These are phyloP conservation scores for Selenicereus undatus DNA, from an alignment of 148 eudicot genomes.

Conservation along the genomic window DNA sequence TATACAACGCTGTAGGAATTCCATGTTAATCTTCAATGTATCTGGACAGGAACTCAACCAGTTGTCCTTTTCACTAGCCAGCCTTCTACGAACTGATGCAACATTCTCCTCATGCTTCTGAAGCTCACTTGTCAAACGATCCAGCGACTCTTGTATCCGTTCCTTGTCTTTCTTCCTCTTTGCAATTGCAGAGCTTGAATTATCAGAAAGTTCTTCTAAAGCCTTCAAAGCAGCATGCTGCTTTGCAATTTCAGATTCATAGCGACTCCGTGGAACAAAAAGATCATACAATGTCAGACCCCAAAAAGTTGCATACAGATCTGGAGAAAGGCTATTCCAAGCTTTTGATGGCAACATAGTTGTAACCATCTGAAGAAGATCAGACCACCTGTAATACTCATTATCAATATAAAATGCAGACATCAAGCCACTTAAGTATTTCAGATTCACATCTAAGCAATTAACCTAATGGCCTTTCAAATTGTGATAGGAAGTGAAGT, in stretches of 20 bases:
- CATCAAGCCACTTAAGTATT: background rate
- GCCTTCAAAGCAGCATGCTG: slow-evolving; percentile 90
- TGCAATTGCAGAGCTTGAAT: slow-evolving; percentile 93
- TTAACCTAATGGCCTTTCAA: background rate
- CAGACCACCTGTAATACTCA: slow-evolving; percentile 68
- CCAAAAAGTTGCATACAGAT: slow-evolving; percentile 96
- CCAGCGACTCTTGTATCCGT: slow-evolving; percentile 89
- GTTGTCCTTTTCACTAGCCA: slow-evolving; percentile 84
- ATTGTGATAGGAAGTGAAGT: background rate
- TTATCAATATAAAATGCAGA: background rate
- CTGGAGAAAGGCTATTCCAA: slow-evolving; percentile 98
- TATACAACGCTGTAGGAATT: slow-evolving; percentile 95
- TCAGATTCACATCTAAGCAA: background rate
- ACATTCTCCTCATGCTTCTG: slow-evolving; percentile 86
- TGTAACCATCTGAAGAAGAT: slow-evolving; percentile 73
- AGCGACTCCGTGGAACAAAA: slow-evolving; percentile 85
- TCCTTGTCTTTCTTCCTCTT: slow-evolving; percentile 98
- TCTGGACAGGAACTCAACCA: slow-evolving; percentile 98
- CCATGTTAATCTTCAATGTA: slow-evolving; percentile 94
- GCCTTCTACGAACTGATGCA: slow-evolving; percentile 79
- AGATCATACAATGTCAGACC: slow-evolving; percentile 95
- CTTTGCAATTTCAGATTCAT: slow-evolving; percentile 89
- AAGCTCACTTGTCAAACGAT: slow-evolving; percentile 74
- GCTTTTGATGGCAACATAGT: slow-evolving; percentile 89
- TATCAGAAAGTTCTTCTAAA: slow-evolving; percentile 89